Evolutionary conservation across 1,139 yeast genomes (phyloP).

Genomic region (Suhomyces ambrosiae): DNA sequence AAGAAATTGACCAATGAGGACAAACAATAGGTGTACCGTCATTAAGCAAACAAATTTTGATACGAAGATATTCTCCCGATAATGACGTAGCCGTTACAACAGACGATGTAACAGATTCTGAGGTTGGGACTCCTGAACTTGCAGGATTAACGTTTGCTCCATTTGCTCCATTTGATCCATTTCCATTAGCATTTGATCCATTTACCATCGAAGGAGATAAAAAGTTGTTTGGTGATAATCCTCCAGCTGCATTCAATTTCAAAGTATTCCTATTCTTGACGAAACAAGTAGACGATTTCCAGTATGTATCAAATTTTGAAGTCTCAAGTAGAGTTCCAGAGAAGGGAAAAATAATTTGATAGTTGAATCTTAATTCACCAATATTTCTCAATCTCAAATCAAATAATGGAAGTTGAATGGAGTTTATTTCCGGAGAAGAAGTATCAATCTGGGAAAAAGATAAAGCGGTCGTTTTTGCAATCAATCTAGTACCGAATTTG

Average conservation of each 20-base stretch:
- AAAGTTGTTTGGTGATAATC: conserved; percentile 46
- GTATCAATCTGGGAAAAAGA: conserved; percentile 51
- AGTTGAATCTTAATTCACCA: conserved; percentile 77
- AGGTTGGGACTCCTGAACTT: conserved; percentile 14
- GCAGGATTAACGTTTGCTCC: conserved; percentile 9
- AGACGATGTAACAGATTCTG: conserved; percentile 43
- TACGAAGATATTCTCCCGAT: conserved; percentile 74
- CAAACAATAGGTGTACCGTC: conserved; percentile 89
- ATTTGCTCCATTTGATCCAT: conserved; percentile 1
- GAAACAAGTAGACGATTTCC: conserved; percentile 78
- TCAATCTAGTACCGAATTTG: conserved; percentile 87
- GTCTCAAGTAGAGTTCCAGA: conserved; percentile 84
- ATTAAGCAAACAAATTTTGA: conserved; percentile 69
- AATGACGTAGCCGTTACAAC: conserved; percentile 92
- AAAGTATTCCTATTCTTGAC: conserved; percentile 35
- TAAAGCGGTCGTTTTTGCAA: conserved; percentile 85
- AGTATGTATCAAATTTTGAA: conserved; percentile 91
- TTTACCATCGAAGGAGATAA: conserved; percentile 32
- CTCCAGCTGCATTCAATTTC: conserved; percentile 42
- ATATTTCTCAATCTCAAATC: conserved; percentile 81
- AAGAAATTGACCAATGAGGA: conserved; percentile 65
- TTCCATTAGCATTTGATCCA: conserved; percentile 12
- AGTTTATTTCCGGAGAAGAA: conserved; percentile 48
- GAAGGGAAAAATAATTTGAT: conserved; percentile 88
- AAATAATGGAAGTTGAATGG: conserved; percentile 70